These are phyloP conservation scores for Scedosporium minutisporum DNA, from an alignment of 2,329 filamentous ascomycete genomes.

Conservation along the genomic window DNA sequence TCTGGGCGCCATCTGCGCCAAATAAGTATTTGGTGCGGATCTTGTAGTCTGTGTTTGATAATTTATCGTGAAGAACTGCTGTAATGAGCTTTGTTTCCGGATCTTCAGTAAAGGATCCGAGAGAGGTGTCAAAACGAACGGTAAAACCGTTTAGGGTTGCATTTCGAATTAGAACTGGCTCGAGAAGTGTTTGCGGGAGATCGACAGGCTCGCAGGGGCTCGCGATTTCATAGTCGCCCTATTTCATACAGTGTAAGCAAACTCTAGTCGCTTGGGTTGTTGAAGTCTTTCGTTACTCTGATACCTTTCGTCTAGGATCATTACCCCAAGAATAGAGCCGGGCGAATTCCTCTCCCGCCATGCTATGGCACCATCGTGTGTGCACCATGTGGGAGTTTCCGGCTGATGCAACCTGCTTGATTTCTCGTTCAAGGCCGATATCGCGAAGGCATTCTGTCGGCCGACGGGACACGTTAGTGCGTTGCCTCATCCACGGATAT, in stretches of 20 bases:
- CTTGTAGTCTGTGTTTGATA: slow-evolving; percentile 25
- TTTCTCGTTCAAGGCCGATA: slow-evolving; percentile 36
- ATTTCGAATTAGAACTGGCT: slow-evolving; percentile 28
- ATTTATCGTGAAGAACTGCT: slow-evolving; percentile 23
- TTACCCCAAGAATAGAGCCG: slow-evolving; percentile 41
- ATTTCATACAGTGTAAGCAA: neutral
- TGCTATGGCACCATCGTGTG: slow-evolving; percentile 41
- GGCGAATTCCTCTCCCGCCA: slow-evolving; percentile 42
- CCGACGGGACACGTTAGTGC: neutral
- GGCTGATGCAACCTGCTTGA: slow-evolving; percentile 23
- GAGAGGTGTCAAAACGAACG: slow-evolving; percentile 25
- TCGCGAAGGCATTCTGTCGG: slow-evolving; percentile 39
- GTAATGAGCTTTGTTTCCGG: slow-evolving; percentile 16
- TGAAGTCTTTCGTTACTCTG: no score
- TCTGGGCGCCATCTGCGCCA: slow-evolving; percentile 39
- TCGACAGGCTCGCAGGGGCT: slow-evolving; percentile 32
- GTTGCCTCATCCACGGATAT: no score
- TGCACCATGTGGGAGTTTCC: slow-evolving; percentile 32
- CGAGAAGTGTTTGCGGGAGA: slow-evolving; percentile 31
- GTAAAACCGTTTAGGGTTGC: slow-evolving; percentile 25
- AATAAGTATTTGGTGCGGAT: slow-evolving; percentile 44
- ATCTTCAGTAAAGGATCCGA: slow-evolving; percentile 19
- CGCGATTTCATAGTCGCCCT: slow-evolving; percentile 32
- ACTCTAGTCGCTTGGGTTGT: no score
- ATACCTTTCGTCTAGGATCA: slow-evolving; percentile 31